These are phyloP conservation scores for Fusarium sp. DNA, from an alignment of 2,329 filamentous ascomycete genomes.

Conservation along the genomic window DNA sequence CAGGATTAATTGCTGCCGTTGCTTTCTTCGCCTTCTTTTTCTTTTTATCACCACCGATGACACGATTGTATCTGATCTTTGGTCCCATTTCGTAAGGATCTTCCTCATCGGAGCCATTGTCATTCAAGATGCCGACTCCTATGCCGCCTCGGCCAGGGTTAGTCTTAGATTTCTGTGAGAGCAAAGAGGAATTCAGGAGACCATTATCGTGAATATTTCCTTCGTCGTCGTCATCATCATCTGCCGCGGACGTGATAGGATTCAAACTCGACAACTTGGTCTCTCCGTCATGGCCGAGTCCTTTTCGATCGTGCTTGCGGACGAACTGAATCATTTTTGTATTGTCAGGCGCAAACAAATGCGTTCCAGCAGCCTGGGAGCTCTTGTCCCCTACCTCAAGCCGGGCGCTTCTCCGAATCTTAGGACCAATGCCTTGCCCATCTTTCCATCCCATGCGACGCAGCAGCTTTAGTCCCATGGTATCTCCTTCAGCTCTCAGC, in stretches of 20 bases:
- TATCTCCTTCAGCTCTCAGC: conserved; percentile 78
- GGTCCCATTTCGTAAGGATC: conserved; percentile 94
- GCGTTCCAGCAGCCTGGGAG: conserved; percentile 57
- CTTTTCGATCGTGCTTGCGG: conserved; percentile 74
- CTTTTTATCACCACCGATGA: conserved; percentile 83
- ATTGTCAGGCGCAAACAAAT: conserved; percentile 89
- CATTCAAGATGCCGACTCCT: conserved; percentile 89
- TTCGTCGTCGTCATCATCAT: conserved; percentile 55
- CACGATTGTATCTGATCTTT: conserved; percentile 84
- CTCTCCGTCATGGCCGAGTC: conserved; percentile 73
- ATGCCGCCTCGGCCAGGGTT: conserved; percentile 71
- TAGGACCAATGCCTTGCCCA: conserved; percentile 91
- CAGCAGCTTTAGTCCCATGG: conserved; percentile 85
- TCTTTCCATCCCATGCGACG: conserved; percentile 96
- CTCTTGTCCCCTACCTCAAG: conserved; percentile 59
- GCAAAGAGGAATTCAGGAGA: conserved; percentile 22
- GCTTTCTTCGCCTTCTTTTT: conserved; percentile 72
- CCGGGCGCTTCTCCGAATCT: conserved; percentile 77
- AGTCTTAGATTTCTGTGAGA: conserved; percentile 59
- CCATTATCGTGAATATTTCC: conserved; percentile 44
- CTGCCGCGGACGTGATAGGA: conserved; percentile 30
- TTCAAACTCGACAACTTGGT: conserved; percentile 56
- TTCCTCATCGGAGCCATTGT: conserved; percentile 93
- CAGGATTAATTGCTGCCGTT: conserved; percentile 67
- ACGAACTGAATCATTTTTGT: conserved; percentile 72